Percentiles rank a stretch among this genome's conserved stretches.
Evolutionary conservation across 2,329 filamentous ascomycete species (phyloP).

Genomic region (Parafenestella ontariensis): DNA sequence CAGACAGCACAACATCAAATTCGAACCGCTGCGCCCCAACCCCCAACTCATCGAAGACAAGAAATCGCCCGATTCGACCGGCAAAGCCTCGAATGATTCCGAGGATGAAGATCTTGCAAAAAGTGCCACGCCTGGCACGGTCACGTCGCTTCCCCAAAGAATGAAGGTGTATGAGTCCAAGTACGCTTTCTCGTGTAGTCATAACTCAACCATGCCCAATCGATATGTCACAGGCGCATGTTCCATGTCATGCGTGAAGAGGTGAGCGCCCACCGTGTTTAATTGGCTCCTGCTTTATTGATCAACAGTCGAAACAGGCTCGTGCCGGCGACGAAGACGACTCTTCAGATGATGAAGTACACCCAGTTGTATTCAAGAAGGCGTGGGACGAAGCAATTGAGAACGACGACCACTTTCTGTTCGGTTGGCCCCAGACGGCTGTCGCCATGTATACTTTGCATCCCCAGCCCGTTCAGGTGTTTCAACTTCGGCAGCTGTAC

Average conservation of each 20-base stretch:
- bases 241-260: neutral
- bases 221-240: neutral
- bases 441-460: conserved; percentile 68
- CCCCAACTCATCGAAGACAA: conserved; percentile 6
- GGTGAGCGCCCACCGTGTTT: neutral
- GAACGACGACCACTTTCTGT: conserved; percentile 59
- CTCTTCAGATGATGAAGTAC: conserved; percentile 1
- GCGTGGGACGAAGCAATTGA: conserved; percentile 53
- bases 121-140: neutral
- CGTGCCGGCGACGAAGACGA: conserved; percentile 2
- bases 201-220: no score
- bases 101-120: neutral
- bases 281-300: no score
- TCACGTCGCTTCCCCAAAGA: neutral
- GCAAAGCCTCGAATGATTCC: neutral
- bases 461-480: conserved; percentile 70
- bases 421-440: conserved; percentile 57
- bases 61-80: neutral
- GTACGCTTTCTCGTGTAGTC: neutral
- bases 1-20: conserved; percentile 69
- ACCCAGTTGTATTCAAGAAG: conserved; percentile 46
- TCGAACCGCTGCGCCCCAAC: conserved; percentile 64
- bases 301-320: no score
- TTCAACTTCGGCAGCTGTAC: conserved; percentile 76
- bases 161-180: neutral